Base-by-base conservation (phyloP, 257 asterid genomes). In the Primulina tabacum region DNA sequence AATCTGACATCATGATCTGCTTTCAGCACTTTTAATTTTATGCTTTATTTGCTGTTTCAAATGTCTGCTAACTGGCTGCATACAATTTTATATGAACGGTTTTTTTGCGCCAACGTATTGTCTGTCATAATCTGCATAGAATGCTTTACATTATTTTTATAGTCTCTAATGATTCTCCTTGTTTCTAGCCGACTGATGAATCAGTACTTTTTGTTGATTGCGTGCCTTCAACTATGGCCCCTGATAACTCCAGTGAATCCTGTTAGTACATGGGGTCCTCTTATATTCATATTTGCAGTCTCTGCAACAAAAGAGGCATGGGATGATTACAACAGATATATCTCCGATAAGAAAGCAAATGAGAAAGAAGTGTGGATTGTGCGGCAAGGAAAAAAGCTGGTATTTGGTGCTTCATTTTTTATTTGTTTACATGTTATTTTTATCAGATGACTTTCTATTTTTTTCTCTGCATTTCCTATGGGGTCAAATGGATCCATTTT, bases 191-290 rank as follows among this genome's bases (percentile, higher is more conserved):
- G 99, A 61, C 91, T 94, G 67, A 94, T 94, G 99, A 94, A 94
- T 78, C 99, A 91, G 86, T 94, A 94, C 87, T 94, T 94, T 82
- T 81, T 94, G 91, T 80, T 94, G 90, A 94, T 94, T 74, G 99
- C 99, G 73, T 94, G 99, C 86, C 97, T 94, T 82, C 99, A 94
- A 78, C 89, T 94, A 47, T 94, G 99, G 99, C 85, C 99, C 59
- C 96, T 94, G 73, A 94, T 94, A 67, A 94, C 99, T 71, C 99
- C 99, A 30, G 99, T 94, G 75, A 94, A 94, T 88, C 99, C 99
- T 70, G 99, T 96, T 59, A 94, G 97, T 82, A 94, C 99, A 20
- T 94, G 99, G 99, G 97, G 99, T 64, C 99, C 99, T 70, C 96
- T 94, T 77, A 87, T 94, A 74, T 89, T 94, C 79, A 94, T 94